Conservation (phyloP, 2,329 filamentous ascomycete genomes). For the Penicillium sp. region DNA sequence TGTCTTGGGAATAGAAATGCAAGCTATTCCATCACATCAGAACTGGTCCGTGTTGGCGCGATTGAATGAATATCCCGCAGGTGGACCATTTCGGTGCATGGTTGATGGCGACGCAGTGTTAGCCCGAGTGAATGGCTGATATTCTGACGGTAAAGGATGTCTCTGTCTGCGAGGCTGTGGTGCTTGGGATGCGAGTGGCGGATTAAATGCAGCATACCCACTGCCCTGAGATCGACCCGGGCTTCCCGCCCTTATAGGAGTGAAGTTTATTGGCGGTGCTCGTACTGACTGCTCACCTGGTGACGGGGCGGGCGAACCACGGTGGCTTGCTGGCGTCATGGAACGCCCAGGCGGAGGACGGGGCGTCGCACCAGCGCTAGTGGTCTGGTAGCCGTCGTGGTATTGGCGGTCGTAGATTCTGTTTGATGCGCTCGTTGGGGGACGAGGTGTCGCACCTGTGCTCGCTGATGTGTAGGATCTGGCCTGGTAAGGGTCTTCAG, state of each 20-base stretch:
- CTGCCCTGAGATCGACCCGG: constrained; percentile 10
- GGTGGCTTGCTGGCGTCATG: constrained; percentile 18
- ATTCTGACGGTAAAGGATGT: constrained; percentile 12
- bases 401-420: too few species aligned
- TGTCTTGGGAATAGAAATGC: constrained; percentile 1
- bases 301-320: constrained; percentile 12
- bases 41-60: constrained; percentile 23
- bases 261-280: constrained; percentile 13
- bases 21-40: constrained; percentile 4
- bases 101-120: constrained; percentile 22
- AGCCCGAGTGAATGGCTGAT: constrained; percentile 20
- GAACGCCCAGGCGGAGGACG: constrained; percentile 5
- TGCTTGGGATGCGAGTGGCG: constrained; percentile 11
- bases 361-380: constrained; percentile 8
- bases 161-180: constrained; percentile 8
- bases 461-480: constrained; percentile 7
- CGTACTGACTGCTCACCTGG: constrained; percentile 1
- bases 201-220: constrained; percentile 26
- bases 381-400: constrained; percentile 1
- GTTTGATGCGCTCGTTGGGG: too few species aligned
- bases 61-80: constrained; percentile 24
- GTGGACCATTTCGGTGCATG: constrained; percentile 22
- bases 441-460: background rate
- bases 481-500: constrained; percentile 5
- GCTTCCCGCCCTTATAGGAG: constrained; percentile 12